These are phyloP conservation scores for Fusarium newnesense DNA, from an alignment of 2,329 filamentous ascomycete genomes.

Conservation along the genomic window DNA sequence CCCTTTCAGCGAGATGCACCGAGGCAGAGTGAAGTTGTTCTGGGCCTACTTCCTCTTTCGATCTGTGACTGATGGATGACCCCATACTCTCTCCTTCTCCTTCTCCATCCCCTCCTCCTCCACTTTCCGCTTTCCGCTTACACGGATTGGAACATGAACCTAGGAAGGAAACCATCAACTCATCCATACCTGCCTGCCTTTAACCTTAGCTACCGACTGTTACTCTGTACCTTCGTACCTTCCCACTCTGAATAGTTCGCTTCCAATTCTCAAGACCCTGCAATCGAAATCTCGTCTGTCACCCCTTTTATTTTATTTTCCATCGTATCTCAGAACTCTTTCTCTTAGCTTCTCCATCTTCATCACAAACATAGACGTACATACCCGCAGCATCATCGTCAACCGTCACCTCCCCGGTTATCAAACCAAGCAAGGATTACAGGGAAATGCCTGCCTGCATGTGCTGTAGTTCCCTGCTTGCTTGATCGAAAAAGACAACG, in stretches of 20 bases:
- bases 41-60: slow-evolving; percentile 44
- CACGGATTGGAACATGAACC: slow-evolving; percentile 14
- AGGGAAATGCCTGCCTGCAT: slow-evolving; percentile 11
- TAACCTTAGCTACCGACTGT: not conserved
- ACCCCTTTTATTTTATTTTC: slow-evolving; percentile 18
- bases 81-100: slow-evolving; percentile 7
- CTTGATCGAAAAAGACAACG: slow-evolving; percentile 27
- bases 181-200: slow-evolving; percentile 7
- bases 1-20: slow-evolving; percentile 44
- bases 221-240: slow-evolving; percentile 1
- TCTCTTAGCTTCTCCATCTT: not conserved
- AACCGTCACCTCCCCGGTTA: slow-evolving; percentile 24
- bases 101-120: slow-evolving; percentile 9
- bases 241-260: slow-evolving; percentile 21
- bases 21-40: slow-evolving; percentile 33
- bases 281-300: slow-evolving; percentile 22
- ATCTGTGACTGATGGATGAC: slow-evolving; percentile 32
- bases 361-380: slow-evolving; percentile 18
- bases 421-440: slow-evolving; percentile 23
- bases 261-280: slow-evolving; percentile 11
- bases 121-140: slow-evolving; percentile 26
- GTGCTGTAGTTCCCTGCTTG: slow-evolving; percentile 12
- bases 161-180: slow-evolving; percentile 14
- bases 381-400: not conserved
- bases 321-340: slow-evolving; percentile 1